These are phyloP conservation scores for Scytalidium sp. DNA, from an alignment of 2,329 filamentous ascomycete species.

Conservation along the genomic window DNA sequence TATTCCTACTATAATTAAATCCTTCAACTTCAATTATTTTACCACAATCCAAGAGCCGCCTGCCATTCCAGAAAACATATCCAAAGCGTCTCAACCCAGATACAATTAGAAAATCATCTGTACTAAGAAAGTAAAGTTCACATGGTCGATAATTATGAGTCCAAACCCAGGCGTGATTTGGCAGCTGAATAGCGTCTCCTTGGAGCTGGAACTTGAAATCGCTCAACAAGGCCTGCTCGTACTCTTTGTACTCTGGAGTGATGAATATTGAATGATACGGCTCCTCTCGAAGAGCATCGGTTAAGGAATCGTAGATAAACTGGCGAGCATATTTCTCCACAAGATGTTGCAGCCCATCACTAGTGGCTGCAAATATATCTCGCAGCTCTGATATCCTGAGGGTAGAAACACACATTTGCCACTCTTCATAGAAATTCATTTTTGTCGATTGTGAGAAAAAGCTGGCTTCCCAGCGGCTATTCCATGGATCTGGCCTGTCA, in stretches of 20 bases:
- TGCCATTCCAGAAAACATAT: neutral
- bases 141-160: conserved; percentile 3
- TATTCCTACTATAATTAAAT: too few relatives aligned
- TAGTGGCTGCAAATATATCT: neutral
- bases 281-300: neutral
- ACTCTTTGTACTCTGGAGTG: neutral
- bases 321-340: neutral
- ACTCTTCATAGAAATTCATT: neutral
- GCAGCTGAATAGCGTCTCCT: neutral
- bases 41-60: too few relatives aligned
- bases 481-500: neutral
- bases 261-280: neutral
- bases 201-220: neutral
- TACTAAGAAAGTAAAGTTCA: neutral
- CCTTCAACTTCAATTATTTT: too few relatives aligned
- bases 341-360: neutral
- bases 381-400: conserved; percentile 2
- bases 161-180: conserved; percentile 6
- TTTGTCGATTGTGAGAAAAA: neutral
- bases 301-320: neutral
- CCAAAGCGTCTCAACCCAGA: conserved; percentile 1
- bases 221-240: neutral
- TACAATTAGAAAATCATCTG: neutral
- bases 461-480: conserved; percentile 2
- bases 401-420: neutral